These are phyloP conservation scores for Arctostaphylos glauca DNA, from an alignment of 148 eudicot species.

Conservation along the genomic window DNA sequence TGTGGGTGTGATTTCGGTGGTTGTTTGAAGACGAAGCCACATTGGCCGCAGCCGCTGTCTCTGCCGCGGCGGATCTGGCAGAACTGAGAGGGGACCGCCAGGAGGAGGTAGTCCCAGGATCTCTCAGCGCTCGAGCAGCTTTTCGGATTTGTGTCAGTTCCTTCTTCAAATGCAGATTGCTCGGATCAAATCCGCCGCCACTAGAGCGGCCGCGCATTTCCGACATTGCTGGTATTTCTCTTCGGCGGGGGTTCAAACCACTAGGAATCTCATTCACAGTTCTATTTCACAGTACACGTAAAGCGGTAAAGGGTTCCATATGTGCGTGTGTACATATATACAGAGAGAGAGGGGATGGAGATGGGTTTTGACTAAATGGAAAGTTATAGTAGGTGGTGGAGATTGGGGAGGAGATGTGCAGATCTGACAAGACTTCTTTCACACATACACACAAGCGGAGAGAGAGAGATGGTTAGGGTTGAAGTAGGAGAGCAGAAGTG, in stretches of 20 bases:
- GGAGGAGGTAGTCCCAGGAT: constrained; percentile 91
- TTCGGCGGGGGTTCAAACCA: neutral
- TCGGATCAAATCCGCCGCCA: constrained; percentile 57
- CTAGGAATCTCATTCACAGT: constrained; percentile 6
- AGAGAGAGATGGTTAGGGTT: constrained; percentile 5
- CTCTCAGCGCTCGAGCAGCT: constrained; percentile 72
- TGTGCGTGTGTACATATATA: too few species aligned
- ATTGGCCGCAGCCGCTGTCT: neutral
- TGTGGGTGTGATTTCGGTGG: constrained; percentile 24
- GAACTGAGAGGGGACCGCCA: constrained; percentile 83
- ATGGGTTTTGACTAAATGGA: neutral
- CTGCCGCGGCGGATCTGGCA: constrained; percentile 53
- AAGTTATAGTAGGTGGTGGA: neutral
- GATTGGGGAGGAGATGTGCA: constrained; percentile 1
- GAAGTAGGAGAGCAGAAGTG: neutral
- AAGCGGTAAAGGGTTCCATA: neutral
- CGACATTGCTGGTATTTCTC: constrained; percentile 15
- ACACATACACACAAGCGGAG: neutral
- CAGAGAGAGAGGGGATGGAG: neutral
- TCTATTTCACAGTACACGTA: neutral
- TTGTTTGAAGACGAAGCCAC: constrained; percentile 30
- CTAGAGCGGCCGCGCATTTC: constrained; percentile 25
- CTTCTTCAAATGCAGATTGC: constrained; percentile 87
- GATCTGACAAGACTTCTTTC: constrained; percentile 9
- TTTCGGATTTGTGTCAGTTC: constrained; percentile 92